Conservation (phyloP, 352 stramenopile genomes). For the Phytopythium litorale region DNA sequence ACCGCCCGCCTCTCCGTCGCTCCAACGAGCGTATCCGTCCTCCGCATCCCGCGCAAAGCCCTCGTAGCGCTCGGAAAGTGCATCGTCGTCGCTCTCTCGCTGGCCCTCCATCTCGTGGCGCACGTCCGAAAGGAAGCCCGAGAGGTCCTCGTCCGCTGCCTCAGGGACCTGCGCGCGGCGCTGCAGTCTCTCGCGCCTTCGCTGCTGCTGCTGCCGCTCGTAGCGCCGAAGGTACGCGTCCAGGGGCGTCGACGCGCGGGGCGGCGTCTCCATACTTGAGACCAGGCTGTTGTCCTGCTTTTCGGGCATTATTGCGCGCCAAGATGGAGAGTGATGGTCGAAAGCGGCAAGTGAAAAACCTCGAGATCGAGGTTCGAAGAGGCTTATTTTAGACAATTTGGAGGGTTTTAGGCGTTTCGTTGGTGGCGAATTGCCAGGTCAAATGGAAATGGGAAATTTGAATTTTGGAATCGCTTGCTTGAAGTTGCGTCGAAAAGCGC, state of each 20-base stretch:
- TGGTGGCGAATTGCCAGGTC: background rate
- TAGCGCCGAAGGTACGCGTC: conserved; percentile 46
- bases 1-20: background rate
- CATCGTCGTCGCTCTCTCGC: background rate
- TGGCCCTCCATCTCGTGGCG: conserved; percentile 8
- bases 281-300: conserved; percentile 2
- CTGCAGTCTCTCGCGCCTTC: conserved; percentile 15
- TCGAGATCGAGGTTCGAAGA: background rate
- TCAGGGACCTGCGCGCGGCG: conserved; percentile 13
- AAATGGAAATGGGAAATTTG: background rate
- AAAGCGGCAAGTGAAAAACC: background rate
- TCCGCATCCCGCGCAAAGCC: background rate
- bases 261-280: conserved; percentile 22
- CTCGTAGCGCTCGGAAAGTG: background rate
- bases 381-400: background rate
- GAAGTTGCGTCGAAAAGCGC: too few relatives aligned
- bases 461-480: background rate
- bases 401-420: background rate
- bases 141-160: conserved; percentile 22
- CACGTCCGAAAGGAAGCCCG: conserved; percentile 19
- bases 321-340: conserved; percentile 3
- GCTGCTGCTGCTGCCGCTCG: conserved; percentile 46
- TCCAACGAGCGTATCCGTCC: background rate
- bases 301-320: conserved; percentile 1
- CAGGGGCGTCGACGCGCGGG: conserved; percentile 18